Evolutionary conservation across 177 flowering plant genomes (phyloP), one percentile per base, ranked within the genome.

Genomic region (Telopea speciosissima): DNA sequence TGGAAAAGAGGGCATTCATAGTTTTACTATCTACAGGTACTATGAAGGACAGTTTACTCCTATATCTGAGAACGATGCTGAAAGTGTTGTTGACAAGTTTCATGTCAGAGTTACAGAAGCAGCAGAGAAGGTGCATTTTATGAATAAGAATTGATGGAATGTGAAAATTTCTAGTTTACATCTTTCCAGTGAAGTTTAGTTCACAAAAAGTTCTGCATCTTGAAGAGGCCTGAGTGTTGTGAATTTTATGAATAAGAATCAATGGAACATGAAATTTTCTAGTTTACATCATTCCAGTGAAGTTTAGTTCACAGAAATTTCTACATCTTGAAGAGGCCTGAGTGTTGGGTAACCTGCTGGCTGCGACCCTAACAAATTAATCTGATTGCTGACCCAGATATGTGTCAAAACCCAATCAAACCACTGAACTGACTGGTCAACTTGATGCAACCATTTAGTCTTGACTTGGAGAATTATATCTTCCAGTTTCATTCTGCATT

Each of bases 31-130:
- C 25, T 75, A 49, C 81, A 95, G 99, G 82, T 96, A 93, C 75
- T 96, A 71, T 80, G 98, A 93, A 85, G 98, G 99, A 58, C 92
- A 89, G 65, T 73, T 93, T 75, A 76, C 89, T 74, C 76, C 87
- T 24, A 78, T 90, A 45, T 82, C 89, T 77, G 99, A 96, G 71
- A 59, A 67, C 6, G 92, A 89, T 52, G 66, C 65, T 74, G 94
- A 85, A 72, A 68, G 77, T 66, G 74, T 36, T 58, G 76, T 44
- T 64, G 85, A 85, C 64, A 73, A 72, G 52, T 45, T 86, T 42
- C 84, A 65, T 69, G 81, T 86, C 79, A 85, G 80, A 74, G 80
- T 91, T 24, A 79, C 83, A 24, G 98, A 93, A 78, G 96, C 94
- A 40, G 93, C 95, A 17, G 88, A 91, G 70, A 84, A 93, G 97